These are phyloP conservation scores for Penicillium capsulatum DNA, from an alignment of 2,329 filamentous ascomycete genomes.

Conservation along the genomic window DNA sequence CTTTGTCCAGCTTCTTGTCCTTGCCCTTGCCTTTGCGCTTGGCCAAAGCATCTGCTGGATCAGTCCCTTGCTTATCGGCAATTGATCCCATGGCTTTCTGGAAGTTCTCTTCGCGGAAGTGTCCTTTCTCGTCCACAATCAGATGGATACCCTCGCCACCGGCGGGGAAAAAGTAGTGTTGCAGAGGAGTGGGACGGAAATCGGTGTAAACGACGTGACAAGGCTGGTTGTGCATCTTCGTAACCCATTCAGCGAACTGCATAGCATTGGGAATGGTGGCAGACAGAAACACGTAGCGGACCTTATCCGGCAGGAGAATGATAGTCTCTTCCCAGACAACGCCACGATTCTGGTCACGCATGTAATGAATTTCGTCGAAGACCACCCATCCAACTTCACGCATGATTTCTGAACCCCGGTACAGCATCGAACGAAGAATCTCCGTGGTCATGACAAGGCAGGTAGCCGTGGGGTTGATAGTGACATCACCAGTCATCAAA, in stretches of 20 bases:
- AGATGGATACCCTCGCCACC: constrained; percentile 90
- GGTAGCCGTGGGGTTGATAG: constrained; percentile 96
- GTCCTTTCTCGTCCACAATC: constrained; percentile 93
- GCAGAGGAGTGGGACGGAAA: constrained; percentile 90
- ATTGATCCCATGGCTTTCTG: constrained; percentile 91
- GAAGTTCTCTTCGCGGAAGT: constrained; percentile 96
- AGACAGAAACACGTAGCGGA: constrained; percentile 96
- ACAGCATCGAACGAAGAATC: constrained; percentile 97
- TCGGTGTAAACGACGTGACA: constrained; percentile 99
- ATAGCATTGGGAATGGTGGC: constrained; percentile 98
- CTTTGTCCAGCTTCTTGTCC: constrained; percentile 87
- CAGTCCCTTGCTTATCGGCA: constrained; percentile 79
- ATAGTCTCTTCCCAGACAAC: constrained; percentile 99
- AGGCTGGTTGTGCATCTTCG: constrained; percentile 93
- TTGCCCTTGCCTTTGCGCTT: constrained; percentile 84
- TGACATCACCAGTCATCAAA: constrained; percentile 98
- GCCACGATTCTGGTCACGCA: constrained; percentile 82
- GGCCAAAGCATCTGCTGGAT: constrained; percentile 72
- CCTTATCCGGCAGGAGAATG: constrained; percentile 95
- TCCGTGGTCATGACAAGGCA: constrained; percentile 99
- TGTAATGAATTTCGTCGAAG: constrained; percentile 98
- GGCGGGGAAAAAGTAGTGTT: constrained; percentile 96
- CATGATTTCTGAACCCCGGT: constrained; percentile 98
- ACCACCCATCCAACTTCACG: constrained; percentile 97
- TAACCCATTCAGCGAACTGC: constrained; percentile 99